Evolutionary conservation across 2,329 filamentous ascomycete genomes (phyloP), one percentile per base, ranked within the genome.

Genomic region (Clarireedia monteithiana): DNA sequence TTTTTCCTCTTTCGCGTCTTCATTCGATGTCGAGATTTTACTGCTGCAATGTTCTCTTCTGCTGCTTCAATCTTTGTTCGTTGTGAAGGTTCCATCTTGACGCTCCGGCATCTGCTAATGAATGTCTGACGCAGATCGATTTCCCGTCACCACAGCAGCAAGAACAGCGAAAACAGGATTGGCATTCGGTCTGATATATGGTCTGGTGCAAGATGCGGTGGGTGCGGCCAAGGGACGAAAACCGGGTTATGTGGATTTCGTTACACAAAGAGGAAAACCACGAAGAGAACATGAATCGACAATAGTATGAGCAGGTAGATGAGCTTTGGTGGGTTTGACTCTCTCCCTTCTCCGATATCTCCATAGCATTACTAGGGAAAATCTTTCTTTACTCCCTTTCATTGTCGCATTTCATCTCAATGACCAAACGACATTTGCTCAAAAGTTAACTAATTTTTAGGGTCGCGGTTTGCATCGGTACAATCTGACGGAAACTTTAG

Each of bases 91-190:
- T 12, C 30, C 30, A 34, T 34, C 4, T 34, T 12, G 3, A 34
- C 10, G 30, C 9, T 34, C 9, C 9, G 17, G 17, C 39, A 42
- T 42, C n/a, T 40, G 56, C 36, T 48, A 50, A 55, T 36, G 12
- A 12, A 12, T 34, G 30, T 14, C 30, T 4, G 10, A 34, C 59
- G 36, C 69, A 92, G 88, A 91, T 75, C 81, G 85, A 44, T 89
- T 96, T 65, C 88, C 91, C 36, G 74, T 92, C 30, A 83, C 85
- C 58, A 88, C 86, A 50, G 84, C 86, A 42, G 86, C 86, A 17
- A 81, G 86, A 60, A 94, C 89, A 45, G 90, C 91, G 50, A 88
- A 84, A 68, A 82, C 88, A 63, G 92, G 91, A 1, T 75, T 96
- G 47, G 76, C 87, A 63, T 84, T 91, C 62, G 91, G 92, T 20